Evolutionary conservation across 2,329 filamentous ascomycete species (phyloP).

Genomic region (Neoscytalidium dimidiatum): DNA sequence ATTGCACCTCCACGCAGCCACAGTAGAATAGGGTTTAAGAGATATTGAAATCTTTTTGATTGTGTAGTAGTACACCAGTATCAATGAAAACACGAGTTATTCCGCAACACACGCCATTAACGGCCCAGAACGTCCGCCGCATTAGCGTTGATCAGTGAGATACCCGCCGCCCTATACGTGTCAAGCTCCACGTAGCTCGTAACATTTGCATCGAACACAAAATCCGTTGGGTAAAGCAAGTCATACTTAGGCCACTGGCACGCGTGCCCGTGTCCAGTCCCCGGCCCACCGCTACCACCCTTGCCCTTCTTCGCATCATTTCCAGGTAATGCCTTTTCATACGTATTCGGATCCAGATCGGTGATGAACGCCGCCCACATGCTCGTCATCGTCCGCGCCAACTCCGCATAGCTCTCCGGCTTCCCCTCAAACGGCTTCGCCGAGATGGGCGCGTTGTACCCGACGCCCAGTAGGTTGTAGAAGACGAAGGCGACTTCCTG

Average conservation of each 20-base stretch:
- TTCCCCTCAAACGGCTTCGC: conserved; percentile 38
- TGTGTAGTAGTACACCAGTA: too few relatives aligned
- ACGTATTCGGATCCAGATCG: conserved; percentile 42
- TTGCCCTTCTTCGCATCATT: too few relatives aligned
- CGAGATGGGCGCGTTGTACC: conserved; percentile 38
- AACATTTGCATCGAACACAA: conserved; percentile 51
- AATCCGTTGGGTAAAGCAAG: conserved; percentile 37
- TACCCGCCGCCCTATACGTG: conserved; percentile 47
- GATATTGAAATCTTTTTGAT: too few relatives aligned
- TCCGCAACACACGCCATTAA: not conserved
- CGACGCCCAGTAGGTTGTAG: conserved; percentile 45
- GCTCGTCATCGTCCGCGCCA: conserved; percentile 46
- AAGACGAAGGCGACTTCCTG: conserved; percentile 52
- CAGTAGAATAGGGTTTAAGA: too few relatives aligned
- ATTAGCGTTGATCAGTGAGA: conserved; percentile 42
- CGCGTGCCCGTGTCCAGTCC: conserved; percentile 26
- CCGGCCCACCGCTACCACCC: not conserved
- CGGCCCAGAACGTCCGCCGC: not conserved
- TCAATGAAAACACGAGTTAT: too few relatives aligned
- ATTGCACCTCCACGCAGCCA: too few relatives aligned
- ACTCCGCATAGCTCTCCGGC: conserved; percentile 37
- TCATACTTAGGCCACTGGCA: conserved; percentile 45
- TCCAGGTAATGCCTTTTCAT: too few relatives aligned
- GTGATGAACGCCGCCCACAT: conserved; percentile 49
- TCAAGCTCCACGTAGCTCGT: conserved; percentile 44